Percentiles rank a stretch among this genome's conserved stretches.
These are phyloP conservation scores for Kuraishia capsulata DNA, from an alignment of 805 yeast species.

Conservation along the genomic window DNA sequence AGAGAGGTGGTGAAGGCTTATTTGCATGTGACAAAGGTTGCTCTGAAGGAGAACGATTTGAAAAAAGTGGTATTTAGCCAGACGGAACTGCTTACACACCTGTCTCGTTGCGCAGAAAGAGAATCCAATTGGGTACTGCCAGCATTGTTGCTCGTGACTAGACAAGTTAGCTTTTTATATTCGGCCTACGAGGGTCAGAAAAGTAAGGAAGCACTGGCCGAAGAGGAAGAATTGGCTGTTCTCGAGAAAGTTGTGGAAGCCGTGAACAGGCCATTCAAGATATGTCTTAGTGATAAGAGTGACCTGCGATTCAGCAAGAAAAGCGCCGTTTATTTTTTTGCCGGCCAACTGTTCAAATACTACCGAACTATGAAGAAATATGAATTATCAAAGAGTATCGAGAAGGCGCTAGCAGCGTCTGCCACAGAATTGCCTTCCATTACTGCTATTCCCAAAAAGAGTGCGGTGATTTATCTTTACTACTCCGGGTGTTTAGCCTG, in stretches of 20 bases:
- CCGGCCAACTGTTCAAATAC: constrained; percentile 58
- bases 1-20: constrained; percentile 19
- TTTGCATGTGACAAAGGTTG: constrained; percentile 25
- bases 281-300: constrained; percentile 72
- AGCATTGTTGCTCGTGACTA: constrained; percentile 30
- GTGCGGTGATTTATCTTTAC: constrained; percentile 55
- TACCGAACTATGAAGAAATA: constrained; percentile 59
- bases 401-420: constrained; percentile 45
- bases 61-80: constrained; percentile 21
- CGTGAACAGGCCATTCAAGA: constrained; percentile 64
- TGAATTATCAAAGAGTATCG: constrained; percentile 67
- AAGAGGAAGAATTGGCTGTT: neutral
- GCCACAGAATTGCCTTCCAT: constrained; percentile 51
- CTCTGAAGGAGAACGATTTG: constrained; percentile 23
- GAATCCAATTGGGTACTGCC: constrained; percentile 44
- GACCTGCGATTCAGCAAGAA: constrained; percentile 47
- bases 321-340: constrained; percentile 59
- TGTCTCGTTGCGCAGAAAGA: constrained; percentile 44
- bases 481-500: constrained; percentile 60
- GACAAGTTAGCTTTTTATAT: constrained; percentile 30
- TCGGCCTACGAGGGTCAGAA: constrained; percentile 10
- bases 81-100: constrained; percentile 28
- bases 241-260: constrained; percentile 18
- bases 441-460: constrained; percentile 32
- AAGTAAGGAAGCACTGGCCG: neutral